Conservation (phyloP, 805 yeast genomes). For the Deakozyma indianensis region DNA sequence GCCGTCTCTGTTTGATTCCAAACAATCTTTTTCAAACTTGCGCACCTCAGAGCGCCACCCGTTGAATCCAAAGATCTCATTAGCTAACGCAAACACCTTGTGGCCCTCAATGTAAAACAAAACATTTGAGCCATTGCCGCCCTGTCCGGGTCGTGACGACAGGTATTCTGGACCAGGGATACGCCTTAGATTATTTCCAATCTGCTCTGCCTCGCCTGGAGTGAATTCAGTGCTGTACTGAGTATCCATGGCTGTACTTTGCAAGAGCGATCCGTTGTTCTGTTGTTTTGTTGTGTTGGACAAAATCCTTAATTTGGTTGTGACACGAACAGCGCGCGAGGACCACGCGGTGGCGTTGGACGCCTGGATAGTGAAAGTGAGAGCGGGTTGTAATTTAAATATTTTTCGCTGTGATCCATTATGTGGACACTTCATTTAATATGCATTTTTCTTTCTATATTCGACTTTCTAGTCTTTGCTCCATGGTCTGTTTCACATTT, state of each 20-base stretch:
- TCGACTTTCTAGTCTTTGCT: too few relatives aligned
- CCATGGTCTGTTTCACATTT: too few relatives aligned
- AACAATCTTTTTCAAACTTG: slow-evolving; percentile 40
- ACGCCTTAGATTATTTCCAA: not conserved
- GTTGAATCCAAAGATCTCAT: slow-evolving; percentile 63
- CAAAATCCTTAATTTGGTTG: too few relatives aligned
- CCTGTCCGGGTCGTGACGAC: slow-evolving; percentile 48
- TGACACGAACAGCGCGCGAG: too few relatives aligned
- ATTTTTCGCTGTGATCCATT: too few relatives aligned
- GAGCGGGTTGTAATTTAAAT: too few relatives aligned
- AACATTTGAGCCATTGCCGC: slow-evolving; percentile 19
- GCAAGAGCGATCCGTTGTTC: slow-evolving; percentile 7
- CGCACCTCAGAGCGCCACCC: slow-evolving; percentile 63
- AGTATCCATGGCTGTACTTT: not conserved
- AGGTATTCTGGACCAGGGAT: slow-evolving; percentile 22
- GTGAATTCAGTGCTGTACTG: not conserved
- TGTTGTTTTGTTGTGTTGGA: too few relatives aligned
- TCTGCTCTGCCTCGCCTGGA: not conserved
- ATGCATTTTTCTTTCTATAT: too few relatives aligned
- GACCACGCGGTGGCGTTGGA: too few relatives aligned
- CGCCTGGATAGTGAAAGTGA: too few relatives aligned
- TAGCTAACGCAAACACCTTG: slow-evolving; percentile 57
- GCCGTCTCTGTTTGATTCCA: slow-evolving; percentile 14
- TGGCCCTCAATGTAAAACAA: slow-evolving; percentile 63
- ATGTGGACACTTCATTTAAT: too few relatives aligned